Percentiles rank a stretch among this genome's conserved stretches.
Evolutionary conservation across 805 yeast species (phyloP).

Genomic region (Lipomyces orientalis): DNA sequence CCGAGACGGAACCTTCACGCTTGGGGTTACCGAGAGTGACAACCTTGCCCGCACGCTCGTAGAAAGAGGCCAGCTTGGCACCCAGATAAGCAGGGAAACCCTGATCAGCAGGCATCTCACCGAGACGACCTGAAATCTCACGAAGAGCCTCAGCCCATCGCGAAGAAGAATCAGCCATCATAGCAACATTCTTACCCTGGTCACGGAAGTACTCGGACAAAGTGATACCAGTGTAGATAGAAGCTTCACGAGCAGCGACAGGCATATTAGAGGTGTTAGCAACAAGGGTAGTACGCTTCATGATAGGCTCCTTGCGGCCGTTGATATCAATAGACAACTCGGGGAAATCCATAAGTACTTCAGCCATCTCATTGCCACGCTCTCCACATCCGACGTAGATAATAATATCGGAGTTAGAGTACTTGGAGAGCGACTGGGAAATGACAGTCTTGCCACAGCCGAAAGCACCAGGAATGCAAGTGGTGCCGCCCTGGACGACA

Average conservation of each 20-base stretch:
- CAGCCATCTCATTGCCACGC: slow-evolving; percentile 99
- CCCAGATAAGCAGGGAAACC: slow-evolving; percentile 99
- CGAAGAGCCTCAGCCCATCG: slow-evolving; percentile 99
- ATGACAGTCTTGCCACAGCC: slow-evolving; percentile 99
- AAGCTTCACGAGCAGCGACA: slow-evolving; percentile 99
- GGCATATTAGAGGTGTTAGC: slow-evolving; percentile 99
- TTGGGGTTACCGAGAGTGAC: slow-evolving; percentile 94
- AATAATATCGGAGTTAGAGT: slow-evolving; percentile 95
- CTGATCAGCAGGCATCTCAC: slow-evolving; percentile 99
- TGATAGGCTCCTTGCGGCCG: slow-evolving; percentile 96
- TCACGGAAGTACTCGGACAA: slow-evolving; percentile 99
- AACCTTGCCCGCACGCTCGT: slow-evolving; percentile 99
- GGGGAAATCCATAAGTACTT: slow-evolving; percentile 99
- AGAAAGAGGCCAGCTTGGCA: slow-evolving; percentile 97
- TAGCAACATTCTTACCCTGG: slow-evolving; percentile 98
- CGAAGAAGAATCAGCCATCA: slow-evolving; percentile 99
- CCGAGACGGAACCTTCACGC: slow-evolving; percentile 97
- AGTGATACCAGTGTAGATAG: slow-evolving; percentile 98
- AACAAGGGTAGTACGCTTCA: slow-evolving; percentile 98
- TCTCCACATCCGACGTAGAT: slow-evolving; percentile 97
- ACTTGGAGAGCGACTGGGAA: slow-evolving; percentile 95
- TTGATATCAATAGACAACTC: slow-evolving; percentile 88
- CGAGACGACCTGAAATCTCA: slow-evolving; percentile 99
- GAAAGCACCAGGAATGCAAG: slow-evolving; percentile 99
- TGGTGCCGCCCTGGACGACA: slow-evolving; percentile 99